Evolutionary conservation across 2,329 filamentous ascomycete genomes (phyloP), one percentile per base, ranked within the genome.

Genomic region (Verticillium dahliae): DNA sequence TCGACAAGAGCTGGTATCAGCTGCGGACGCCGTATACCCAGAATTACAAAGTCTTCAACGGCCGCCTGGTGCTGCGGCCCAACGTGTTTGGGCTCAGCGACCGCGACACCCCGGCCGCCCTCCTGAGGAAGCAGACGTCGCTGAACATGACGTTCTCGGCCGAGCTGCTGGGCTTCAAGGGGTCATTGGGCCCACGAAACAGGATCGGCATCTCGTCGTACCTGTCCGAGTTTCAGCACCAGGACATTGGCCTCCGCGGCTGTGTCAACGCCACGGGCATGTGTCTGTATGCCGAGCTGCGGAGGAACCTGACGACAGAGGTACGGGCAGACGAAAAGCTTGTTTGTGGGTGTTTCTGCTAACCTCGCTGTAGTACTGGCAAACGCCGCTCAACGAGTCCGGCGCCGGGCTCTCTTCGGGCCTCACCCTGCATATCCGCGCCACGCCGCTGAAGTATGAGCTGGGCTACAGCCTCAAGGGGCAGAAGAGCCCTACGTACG

Each of bases 141-240:
- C 38, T 70, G 22, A 72, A 72, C 58, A 71, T 72, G 67, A 70
- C 67, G 0, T 71, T 69, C 27, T 61, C 67, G 1, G 68, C 68
- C 10, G 66, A 65, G 7, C n/a, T 68, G 10, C 35, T 65, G 1
- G 58, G 59, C 0, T 66, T 62, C 4, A 45, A 63, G 13, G 63
- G 64, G 11, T 55, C 57, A 1, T 57, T 70, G 2, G 65, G 65
- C 1, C 60, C 62, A 2, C 60, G 62, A 4, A 67, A 71, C 34
- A 64, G 66, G 10, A 62, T 71, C 6, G 69, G 69, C 1, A 62
- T 72, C 31, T 69, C 69, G 6, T 60, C 67, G 7, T 72, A 70
- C 34, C 61, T 68, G 2, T 67, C 62, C 14, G 69, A 71, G 35
- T 58, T 62, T 3, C 64, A 66, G 27, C 69, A 70, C 38, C 66